Evolutionary conservation across 202 grass and related monocot species (phyloP), one percentile per base, ranked within the genome.

Genomic region (Dendrocalamus latiflorus): DNA sequence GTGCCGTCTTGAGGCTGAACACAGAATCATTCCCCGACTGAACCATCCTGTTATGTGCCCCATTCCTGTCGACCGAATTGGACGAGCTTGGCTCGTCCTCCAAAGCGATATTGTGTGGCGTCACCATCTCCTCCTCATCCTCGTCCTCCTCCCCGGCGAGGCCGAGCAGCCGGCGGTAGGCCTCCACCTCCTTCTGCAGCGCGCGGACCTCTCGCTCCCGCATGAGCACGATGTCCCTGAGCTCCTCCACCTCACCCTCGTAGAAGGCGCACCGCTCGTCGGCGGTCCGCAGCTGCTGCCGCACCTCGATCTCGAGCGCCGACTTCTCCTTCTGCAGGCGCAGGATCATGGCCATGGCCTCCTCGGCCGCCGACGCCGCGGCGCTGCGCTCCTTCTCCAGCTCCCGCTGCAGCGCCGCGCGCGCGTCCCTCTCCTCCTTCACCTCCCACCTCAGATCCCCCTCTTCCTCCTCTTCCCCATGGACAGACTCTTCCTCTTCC

Each of bases 271-370:
- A 81, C 17, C 92, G 94, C 63, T 99, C 93, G 67, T 94, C 91
- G 0, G 80, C 80, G 69, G 89, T 87, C 57, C 91, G 86, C 15
- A 78, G 83, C 77, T 87, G 92, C 77, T 95, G 96, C 9, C 91
- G 88, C 4, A 51, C 49, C 87, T 99, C 93, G 26, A 99, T 89
- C 82, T 92, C 91, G 6, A 95, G 70, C 15, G 84, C 86, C 0
- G 91, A 90, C 71, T 99, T 99, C 49, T 96, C 96, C 87, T 96
- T 89, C 81, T 95, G 93, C 64, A 96, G 91, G 33, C 96, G 89
- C 70, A 93, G 68, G 82, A 98, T 98, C 96, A 98, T 99, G 5
- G 89, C 80, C 96, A 99, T 99, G 48, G 96, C 96, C 88, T 99
- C 91, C 70, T 96, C 96, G 51, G 93, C 83, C 0, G 89, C 91